phyloP scores from a whole-genome alignment of 352 stramenopile genomes.

The Phytophthora sojae region DNA sequence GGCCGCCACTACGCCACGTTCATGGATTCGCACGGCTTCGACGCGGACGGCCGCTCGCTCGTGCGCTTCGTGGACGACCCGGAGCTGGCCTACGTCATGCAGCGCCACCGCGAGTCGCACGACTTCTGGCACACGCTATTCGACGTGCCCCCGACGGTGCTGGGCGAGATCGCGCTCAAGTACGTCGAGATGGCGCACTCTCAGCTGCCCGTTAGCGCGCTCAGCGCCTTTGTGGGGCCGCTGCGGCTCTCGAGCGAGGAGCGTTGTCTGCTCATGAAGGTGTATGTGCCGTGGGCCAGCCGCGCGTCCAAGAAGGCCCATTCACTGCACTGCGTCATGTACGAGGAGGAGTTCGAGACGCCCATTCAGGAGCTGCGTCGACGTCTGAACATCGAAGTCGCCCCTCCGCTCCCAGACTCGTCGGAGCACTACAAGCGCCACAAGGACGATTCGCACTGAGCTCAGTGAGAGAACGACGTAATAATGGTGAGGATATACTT shows the following conservation, averaged over 20 bases:
- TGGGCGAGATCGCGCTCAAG: slow-evolving; percentile 97
- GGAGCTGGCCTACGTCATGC: slow-evolving; percentile 97
- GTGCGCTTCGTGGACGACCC: slow-evolving; percentile 93
- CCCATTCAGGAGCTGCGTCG: slow-evolving; percentile 88
- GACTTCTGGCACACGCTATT: slow-evolving; percentile 98
- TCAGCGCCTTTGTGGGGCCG: slow-evolving; percentile 92
- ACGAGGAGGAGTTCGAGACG: slow-evolving; percentile 96
- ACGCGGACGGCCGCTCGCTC: slow-evolving; percentile 86
- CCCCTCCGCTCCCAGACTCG: slow-evolving; percentile 42
- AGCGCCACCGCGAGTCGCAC: slow-evolving; percentile 94
- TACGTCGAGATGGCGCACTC: slow-evolving; percentile 98
- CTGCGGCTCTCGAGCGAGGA: slow-evolving; percentile 83
- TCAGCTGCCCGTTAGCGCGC: slow-evolving; percentile 93
- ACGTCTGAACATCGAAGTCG: slow-evolving; percentile 61
- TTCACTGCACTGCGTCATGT: slow-evolving; percentile 95
- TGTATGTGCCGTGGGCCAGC: slow-evolving; percentile 96
- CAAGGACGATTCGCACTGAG: slow-evolving; percentile 29
- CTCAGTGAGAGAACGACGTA: background rate
- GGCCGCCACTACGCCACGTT: slow-evolving; percentile 92
- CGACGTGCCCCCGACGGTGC: slow-evolving; percentile 93
- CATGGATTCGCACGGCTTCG: slow-evolving; percentile 92
- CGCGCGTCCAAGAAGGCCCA: slow-evolving; percentile 70
- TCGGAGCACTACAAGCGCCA: slow-evolving; percentile 40
- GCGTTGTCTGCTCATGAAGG: slow-evolving; percentile 72
- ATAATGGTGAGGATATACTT: slow-evolving; percentile 8